Conservation (phyloP, 192 early-diverging fungal species). For the Entophlyctis luteolus region DNA sequence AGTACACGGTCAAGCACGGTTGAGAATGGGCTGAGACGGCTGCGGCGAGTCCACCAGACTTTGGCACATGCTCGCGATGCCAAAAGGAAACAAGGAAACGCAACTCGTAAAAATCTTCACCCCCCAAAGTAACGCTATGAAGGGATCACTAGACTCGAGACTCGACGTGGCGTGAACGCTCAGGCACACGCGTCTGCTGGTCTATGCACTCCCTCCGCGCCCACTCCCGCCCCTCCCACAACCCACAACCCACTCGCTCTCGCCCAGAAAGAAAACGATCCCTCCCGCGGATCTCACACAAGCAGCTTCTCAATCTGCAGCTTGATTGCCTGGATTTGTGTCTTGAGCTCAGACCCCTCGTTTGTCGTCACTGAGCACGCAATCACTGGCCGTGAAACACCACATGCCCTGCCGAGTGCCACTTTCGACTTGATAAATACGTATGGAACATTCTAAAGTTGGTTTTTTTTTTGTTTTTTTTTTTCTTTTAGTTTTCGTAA, state of each 20-base stretch:
- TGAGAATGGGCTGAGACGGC: too few species aligned
- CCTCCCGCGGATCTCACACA: constrained; percentile 50
- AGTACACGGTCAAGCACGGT: too few species aligned
- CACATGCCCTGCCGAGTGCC: constrained; percentile 94
- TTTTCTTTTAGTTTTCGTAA: background rate
- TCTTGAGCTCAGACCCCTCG: constrained; percentile 91
- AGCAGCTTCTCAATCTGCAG: constrained; percentile 90
- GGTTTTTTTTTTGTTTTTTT: background rate
- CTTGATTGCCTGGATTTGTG: constrained; percentile 88
- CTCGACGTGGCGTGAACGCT: background rate
- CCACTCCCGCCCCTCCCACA: background rate
- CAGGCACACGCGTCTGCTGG: background rate
- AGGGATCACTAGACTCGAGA: too few species aligned
- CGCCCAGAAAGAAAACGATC: background rate
- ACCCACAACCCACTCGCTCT: background rate
- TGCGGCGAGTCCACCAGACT: too few species aligned
- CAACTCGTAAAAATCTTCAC: too few species aligned
- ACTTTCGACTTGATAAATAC: constrained; percentile 97
- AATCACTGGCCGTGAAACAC: constrained; percentile 91
- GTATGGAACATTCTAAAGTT: constrained; percentile 88
- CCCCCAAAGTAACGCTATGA: too few species aligned
- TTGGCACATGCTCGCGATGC: too few species aligned
- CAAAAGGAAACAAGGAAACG: too few species aligned
- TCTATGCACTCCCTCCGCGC: background rate
- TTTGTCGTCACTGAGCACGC: constrained; percentile 93